phyloP scores from a whole-genome alignment of 2,329 filamentous ascomycete species.

The Epichloe gansuensis region DNA sequence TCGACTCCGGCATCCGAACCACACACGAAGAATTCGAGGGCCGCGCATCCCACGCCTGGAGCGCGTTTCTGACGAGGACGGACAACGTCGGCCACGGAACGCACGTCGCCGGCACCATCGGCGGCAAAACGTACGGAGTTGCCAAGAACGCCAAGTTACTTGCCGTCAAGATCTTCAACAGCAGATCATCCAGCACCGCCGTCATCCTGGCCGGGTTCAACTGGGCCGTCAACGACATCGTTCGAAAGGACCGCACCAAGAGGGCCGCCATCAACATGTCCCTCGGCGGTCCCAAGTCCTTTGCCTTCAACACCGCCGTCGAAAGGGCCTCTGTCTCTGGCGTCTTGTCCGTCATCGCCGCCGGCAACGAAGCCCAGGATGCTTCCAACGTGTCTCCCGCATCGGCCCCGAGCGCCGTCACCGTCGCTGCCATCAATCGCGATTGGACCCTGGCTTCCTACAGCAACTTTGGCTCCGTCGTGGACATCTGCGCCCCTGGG shows the following conservation, averaged over 20 bases:
- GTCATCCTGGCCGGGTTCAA: constrained; percentile 19
- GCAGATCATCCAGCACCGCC: constrained; percentile 8
- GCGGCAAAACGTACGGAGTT: constrained; percentile 14
- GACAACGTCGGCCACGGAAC: constrained; percentile 1
- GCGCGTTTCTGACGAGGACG: not conserved
- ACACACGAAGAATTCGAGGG: constrained; percentile 4
- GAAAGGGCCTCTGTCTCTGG: constrained; percentile 12
- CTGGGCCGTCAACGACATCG: constrained; percentile 24
- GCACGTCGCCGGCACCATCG: not conserved
- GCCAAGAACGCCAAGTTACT: constrained; percentile 28
- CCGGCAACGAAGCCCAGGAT: constrained; percentile 12
- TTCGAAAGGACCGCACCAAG: constrained; percentile 12
- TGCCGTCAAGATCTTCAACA: constrained; percentile 29
- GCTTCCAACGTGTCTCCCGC: constrained; percentile 11
- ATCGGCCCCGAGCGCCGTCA: constrained; percentile 13
- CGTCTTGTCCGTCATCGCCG: constrained; percentile 26
- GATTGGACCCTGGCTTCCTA: constrained; percentile 22
- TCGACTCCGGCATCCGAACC: not conserved
- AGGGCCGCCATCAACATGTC: constrained; percentile 33
- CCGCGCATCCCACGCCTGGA: not conserved
- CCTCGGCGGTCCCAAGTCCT: constrained; percentile 16
- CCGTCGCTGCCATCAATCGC: constrained; percentile 19
- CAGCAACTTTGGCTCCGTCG: constrained; percentile 31
- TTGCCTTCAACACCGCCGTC: constrained; percentile 10
- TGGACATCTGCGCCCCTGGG: constrained; percentile 35